Percentiles rank a stretch among this genome's conserved stretches.
Evolutionary conservation across 352 stramenopile genomes (phyloP).

Genomic region (Globisporangium nunn): DNA sequence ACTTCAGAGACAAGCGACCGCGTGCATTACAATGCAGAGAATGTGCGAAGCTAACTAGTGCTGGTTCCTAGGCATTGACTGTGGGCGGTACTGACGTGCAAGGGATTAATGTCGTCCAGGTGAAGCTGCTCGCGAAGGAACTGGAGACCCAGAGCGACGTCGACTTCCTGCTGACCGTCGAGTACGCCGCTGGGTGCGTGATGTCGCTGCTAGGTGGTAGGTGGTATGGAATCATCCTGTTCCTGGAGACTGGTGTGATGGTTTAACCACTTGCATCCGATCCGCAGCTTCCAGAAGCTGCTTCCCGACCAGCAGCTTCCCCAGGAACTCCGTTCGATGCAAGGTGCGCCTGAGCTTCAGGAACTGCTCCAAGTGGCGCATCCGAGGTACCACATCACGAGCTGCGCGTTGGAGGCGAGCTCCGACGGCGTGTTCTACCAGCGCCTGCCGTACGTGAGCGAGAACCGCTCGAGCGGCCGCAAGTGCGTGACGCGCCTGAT

Average conservation of each 20-base stretch:
- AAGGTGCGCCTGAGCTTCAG: constrained; percentile 20
- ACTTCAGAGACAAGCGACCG: neutral
- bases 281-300: constrained; percentile 39
- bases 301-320: constrained; percentile 55
- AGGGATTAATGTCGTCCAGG: constrained; percentile 9
- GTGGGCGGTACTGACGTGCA: neutral
- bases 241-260: neutral
- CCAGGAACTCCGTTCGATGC: constrained; percentile 27
- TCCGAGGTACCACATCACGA: constrained; percentile 76
- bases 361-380: constrained; percentile 35
- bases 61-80: neutral
- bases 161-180: constrained; percentile 61
- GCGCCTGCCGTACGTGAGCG: constrained; percentile 71
- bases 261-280: neutral
- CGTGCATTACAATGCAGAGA: neutral
- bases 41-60: neutral
- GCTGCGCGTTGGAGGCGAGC: constrained; percentile 13
- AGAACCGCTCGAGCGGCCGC: constrained; percentile 24
- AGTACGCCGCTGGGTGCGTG: constrained; percentile 34
- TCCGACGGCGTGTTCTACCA: constrained; percentile 64
- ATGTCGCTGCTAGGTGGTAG: neutral
- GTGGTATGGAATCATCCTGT: neutral
- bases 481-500: constrained; percentile 74
- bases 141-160: constrained; percentile 19
- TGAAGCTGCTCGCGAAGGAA: constrained; percentile 7